Conservation (phyloP, 306 rosid species). For the Corylus heterophylla region DNA sequence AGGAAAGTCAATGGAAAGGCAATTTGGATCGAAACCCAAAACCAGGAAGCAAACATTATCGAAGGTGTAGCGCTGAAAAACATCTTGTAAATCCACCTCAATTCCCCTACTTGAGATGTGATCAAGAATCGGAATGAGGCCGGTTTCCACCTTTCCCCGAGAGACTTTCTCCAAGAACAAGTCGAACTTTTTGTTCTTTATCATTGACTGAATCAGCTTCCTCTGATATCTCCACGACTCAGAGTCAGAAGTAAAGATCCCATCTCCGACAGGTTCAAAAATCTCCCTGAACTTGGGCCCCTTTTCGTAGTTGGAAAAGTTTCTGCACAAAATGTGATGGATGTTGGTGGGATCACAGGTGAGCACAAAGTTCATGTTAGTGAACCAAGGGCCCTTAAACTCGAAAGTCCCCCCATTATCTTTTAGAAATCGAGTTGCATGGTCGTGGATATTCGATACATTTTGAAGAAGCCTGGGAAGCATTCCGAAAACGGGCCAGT, state of each 20-base stretch:
- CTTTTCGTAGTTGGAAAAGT: slow-evolving; percentile 27
- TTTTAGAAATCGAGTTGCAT: background rate
- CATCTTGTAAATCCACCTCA: slow-evolving; percentile 34
- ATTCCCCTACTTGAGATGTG: background rate
- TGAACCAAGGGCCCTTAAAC: slow-evolving; percentile 28
- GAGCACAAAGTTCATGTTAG: slow-evolving; percentile 9
- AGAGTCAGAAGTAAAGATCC: slow-evolving; percentile 32
- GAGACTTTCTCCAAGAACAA: slow-evolving; percentile 4
- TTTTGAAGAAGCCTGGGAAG: slow-evolving; percentile 10
- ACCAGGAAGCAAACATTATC: slow-evolving; percentile 24
- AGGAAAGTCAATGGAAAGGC: slow-evolving; percentile 9
- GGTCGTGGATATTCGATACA: background rate
- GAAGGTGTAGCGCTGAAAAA: slow-evolving; percentile 29
- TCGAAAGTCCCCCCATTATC: slow-evolving; percentile 5
- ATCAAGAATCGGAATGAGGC: slow-evolving; percentile 29
- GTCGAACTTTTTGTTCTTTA: background rate
- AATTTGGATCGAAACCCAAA: slow-evolving; percentile 22
- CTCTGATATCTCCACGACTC: slow-evolving; percentile 32
- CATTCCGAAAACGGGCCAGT: slow-evolving; percentile 13
- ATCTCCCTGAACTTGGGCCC: slow-evolving; percentile 32
- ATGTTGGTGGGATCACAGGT: slow-evolving; percentile 35
- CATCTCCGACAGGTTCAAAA: slow-evolving; percentile 41
- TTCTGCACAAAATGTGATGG: slow-evolving; percentile 23
- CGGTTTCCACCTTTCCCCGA: slow-evolving; percentile 5
- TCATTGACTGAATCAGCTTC: slow-evolving; percentile 13